Conservation (phyloP, 2,329 filamentous ascomycete genomes). For the Aspergillus calidoustus region DNA sequence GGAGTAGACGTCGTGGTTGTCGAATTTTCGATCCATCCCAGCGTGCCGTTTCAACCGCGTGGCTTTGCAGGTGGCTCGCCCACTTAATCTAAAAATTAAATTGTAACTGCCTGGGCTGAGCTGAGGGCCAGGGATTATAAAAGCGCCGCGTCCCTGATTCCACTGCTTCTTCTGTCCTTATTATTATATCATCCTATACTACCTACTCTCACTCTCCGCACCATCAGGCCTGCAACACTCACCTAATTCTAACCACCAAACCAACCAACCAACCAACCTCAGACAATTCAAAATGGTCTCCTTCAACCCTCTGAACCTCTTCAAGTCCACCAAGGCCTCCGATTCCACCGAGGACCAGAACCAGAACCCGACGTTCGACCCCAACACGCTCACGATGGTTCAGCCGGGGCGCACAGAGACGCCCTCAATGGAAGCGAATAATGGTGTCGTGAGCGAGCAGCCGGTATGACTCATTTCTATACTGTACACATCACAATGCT, state of each 20-base stretch:
- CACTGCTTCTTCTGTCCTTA: no score
- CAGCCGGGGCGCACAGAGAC: constrained; percentile 32
- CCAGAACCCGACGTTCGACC: constrained; percentile 29
- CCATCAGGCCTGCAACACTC: no score
- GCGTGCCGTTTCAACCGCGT: constrained; percentile 7
- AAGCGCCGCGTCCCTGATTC: background rate
- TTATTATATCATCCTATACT: no score
- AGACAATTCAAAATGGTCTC: constrained; percentile 18
- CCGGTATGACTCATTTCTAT: constrained; percentile 23
- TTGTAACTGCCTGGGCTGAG: background rate
- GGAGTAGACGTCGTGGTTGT: background rate
- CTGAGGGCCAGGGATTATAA: background rate
- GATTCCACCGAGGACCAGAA: constrained; percentile 12
- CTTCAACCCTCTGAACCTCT: constrained; percentile 34
- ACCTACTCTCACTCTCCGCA: no score
- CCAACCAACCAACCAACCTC: background rate
- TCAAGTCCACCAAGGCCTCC: constrained; percentile 29
- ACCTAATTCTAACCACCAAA: background rate
- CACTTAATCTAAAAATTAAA: background rate
- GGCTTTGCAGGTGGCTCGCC: background rate
- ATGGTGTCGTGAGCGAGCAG: constrained; percentile 25
- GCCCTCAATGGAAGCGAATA: constrained; percentile 22
- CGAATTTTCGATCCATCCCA: background rate
- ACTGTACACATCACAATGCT: background rate
- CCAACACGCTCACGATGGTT: constrained; percentile 34